Evolutionary conservation across 108 stramenopile genomes (phyloP), one percentile per base, ranked within the genome.

Genomic region (Cyclotella kingstonii): DNA sequence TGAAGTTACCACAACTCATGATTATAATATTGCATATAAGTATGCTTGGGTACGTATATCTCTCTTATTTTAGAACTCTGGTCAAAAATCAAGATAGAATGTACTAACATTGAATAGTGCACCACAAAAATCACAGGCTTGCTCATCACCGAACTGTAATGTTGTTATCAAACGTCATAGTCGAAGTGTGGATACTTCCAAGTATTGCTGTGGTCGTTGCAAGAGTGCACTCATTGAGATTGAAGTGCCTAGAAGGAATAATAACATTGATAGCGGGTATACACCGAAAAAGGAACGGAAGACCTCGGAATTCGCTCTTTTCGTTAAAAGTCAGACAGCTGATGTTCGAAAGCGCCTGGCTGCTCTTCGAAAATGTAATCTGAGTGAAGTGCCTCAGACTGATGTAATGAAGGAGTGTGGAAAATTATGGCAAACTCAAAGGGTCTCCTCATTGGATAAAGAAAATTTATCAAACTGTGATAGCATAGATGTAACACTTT

Each of bases 341-440:
- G 11, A 22, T 12, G 84, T 85, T 1, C 80, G 89, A 25, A 43
- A 62, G 31, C 43, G 54, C 15, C 42, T 85, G 34, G 60, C 76
- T 29, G 65, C 51, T 22, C 45, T 56, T 5, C 53, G 66, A 36
- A 61, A 60, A 9, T 63, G 66, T 60, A 60, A 34, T 14, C 39
- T 49, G 18, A 81, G 56, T 67, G 67, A 66, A 48, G 73, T 87
- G 2, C 53, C 82, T 22, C 86, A 89, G 60, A 51, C 71, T 8
- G 83, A 87, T 19, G 86, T 93, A 0, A 84, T 89, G 91, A 87
- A 83, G 49, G 86, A 89, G 63, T 81, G 84, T 66, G 85, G 81
- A 18, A 66, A 53, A 52, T 54, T 81, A 9, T 89, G 91, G 88
- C 61, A 70, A 9, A 63, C 40, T 31, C 55, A 74, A 35, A 88